phyloP scores from a whole-genome alignment of 257 asterid genomes.

The Solanum chilense region DNA sequence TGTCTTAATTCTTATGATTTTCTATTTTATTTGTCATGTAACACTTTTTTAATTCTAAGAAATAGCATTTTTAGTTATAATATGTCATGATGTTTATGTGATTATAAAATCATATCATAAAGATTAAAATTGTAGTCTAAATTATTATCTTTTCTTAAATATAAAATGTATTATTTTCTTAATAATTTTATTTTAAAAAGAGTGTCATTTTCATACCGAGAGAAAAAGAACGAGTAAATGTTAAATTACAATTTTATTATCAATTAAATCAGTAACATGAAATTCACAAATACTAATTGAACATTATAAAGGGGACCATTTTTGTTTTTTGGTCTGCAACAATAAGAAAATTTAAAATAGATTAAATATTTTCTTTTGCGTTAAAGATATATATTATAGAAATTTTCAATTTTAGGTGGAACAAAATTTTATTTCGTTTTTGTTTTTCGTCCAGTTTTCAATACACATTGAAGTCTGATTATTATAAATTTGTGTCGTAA shows the following conservation, averaged over 20 bases:
- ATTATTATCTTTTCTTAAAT: too few relatives aligned
- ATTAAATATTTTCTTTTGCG: neutral
- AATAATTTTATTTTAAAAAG: too few relatives aligned
- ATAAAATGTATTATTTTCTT: too few relatives aligned
- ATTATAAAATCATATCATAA: neutral
- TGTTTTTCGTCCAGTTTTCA: rapidly evolving
- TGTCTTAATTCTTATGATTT: neutral
- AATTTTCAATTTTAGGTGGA: neutral
- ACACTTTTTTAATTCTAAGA: neutral
- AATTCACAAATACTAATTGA: neutral
- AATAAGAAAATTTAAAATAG: neutral
- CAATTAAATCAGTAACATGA: neutral
- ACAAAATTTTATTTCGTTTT: too few relatives aligned
- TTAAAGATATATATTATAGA: neutral
- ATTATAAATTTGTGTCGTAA: too few relatives aligned
- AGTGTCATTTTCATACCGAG: neutral
- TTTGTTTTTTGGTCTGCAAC: neutral
- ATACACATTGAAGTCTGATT: too few relatives aligned
- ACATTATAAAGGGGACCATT: neutral
- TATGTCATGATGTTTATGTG: neutral
- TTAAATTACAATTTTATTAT: neutral
- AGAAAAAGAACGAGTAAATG: neutral
- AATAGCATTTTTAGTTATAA: rapidly evolving
- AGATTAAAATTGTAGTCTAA: neutral
- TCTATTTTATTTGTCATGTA: neutral